A percentile compares a stretch with the other conserved stretches of the same genome.
These are phyloP conservation scores for Phytophthora litchii DNA, from an alignment of 352 stramenopile species.

Conservation along the genomic window DNA sequence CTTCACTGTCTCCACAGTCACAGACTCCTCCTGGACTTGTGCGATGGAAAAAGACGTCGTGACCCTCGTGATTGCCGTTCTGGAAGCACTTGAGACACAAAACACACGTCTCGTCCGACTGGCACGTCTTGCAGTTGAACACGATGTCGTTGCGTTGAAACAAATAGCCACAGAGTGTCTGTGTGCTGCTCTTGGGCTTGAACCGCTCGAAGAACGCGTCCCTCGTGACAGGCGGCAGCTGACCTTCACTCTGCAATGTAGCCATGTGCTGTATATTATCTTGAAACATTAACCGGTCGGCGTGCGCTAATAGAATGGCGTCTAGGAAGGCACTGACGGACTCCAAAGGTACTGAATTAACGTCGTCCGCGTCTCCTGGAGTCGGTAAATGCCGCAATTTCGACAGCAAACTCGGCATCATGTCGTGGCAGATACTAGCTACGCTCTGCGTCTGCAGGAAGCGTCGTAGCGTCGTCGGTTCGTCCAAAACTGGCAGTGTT, in stretches of 20 bases:
- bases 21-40: conserved; percentile 92
- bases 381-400: conserved; percentile 25
- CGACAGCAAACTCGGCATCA: conserved; percentile 32
- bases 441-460: conserved; percentile 32
- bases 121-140: conserved; percentile 99
- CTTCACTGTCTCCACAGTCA: conserved; percentile 98
- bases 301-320: conserved; percentile 55
- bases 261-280: conserved; percentile 12
- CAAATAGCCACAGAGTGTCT: conserved; percentile 93
- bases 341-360: conserved; percentile 35
- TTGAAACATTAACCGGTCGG: conserved; percentile 21
- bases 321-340: conserved; percentile 46
- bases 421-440: conserved; percentile 1
- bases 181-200: conserved; percentile 55
- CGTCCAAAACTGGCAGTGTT: background rate
- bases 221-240: conserved; percentile 35
- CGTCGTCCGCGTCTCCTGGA: background rate
- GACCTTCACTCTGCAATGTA: conserved; percentile 12
- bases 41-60: conserved; percentile 91
- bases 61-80: conserved; percentile 93
- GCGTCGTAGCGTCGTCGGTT: conserved; percentile 20
- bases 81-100: conserved; percentile 97
- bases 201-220: conserved; percentile 70
- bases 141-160: conserved; percentile 98
- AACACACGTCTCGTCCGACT: conserved; percentile 97